A percentile compares a stretch with the other conserved stretches of the same genome.
Conservation (phyloP, 2,329 filamentous ascomycete genomes). For the Nemania sp. region DNA sequence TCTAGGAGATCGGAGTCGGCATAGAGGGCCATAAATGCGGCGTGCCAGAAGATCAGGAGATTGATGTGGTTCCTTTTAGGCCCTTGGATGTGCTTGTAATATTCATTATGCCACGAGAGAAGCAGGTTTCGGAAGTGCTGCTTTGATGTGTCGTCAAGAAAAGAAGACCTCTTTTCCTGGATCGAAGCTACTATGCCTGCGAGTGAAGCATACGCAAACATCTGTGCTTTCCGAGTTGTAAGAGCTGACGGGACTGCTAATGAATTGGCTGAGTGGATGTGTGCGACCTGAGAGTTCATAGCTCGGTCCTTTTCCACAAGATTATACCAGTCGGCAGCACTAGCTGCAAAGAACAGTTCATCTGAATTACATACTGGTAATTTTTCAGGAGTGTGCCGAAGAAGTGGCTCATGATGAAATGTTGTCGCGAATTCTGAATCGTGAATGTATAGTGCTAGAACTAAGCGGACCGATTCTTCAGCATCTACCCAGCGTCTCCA, state of each 20-base stretch:
- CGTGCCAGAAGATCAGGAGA: conserved; percentile 37
- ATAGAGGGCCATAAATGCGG: conserved; percentile 34
- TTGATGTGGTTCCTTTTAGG: conserved; percentile 35
- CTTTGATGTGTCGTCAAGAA: conserved; percentile 29
- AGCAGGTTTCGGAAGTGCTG: conserved; percentile 32
- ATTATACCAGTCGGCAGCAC: conserved; percentile 30
- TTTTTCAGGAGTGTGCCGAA: conserved; percentile 27
- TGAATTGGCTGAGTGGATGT: background rate
- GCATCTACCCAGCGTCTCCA: conserved; percentile 37
- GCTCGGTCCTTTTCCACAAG: conserved; percentile 25
- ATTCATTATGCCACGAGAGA: conserved; percentile 34
- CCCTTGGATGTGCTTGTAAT: conserved; percentile 32
- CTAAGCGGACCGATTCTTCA: conserved; percentile 36
- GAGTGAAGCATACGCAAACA: conserved; percentile 36
- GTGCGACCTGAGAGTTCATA: background rate
- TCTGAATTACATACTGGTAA: conserved; percentile 33
- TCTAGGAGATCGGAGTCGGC: conserved; percentile 32
- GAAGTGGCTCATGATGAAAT: conserved; percentile 36
- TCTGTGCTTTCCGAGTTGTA: conserved; percentile 29
- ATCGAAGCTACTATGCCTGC: conserved; percentile 37
- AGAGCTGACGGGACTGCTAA: background rate
- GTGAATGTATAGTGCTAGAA: conserved; percentile 35
- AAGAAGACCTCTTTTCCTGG: conserved; percentile 31
- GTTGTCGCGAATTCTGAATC: conserved; percentile 37
- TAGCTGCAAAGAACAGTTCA: conserved; percentile 34